phyloP scores from a whole-genome alignment of 2,329 filamentous ascomycete species.

The Ophiognomonia clavigignenti-juglandacearum region DNA sequence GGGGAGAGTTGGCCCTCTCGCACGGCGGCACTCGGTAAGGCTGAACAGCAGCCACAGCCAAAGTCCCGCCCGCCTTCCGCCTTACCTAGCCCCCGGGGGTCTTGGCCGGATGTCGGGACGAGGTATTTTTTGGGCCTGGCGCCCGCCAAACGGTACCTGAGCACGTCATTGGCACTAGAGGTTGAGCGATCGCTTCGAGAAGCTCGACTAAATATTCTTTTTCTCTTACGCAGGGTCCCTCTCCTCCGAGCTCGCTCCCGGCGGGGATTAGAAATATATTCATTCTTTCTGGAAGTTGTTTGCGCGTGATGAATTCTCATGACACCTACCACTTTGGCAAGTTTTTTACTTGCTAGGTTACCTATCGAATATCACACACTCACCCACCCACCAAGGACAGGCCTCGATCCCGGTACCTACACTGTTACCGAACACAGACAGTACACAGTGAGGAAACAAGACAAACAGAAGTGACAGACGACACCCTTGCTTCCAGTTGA shows the following conservation, averaged over 20 bases:
- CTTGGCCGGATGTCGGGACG: not conserved
- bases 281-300: no score
- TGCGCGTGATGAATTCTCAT: not conserved
- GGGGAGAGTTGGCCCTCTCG: no score
- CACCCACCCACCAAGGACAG: not conserved
- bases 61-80: no score
- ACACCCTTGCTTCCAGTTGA: not conserved
- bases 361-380: not conserved
- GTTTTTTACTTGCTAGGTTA: not conserved
- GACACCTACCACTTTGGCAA: constrained; percentile 8
- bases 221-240: no score
- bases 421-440: no score
- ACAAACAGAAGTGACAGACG: not conserved
- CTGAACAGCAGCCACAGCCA: no score
- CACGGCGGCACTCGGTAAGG: no score
- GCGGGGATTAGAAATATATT: constrained; percentile 6
- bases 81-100: not conserved
- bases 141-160: constrained; percentile 10
- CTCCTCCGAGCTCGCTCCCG: constrained; percentile 6
- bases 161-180: constrained; percentile 16
- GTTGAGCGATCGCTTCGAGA: constrained; percentile 12
- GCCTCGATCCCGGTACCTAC: constrained; percentile 7
- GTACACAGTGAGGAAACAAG: constrained; percentile 7
- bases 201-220: not conserved
- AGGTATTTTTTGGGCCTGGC: constrained; percentile 5